Conservation (phyloP, 148 eudicot genomes). For the Rhododendron molle region DNA sequence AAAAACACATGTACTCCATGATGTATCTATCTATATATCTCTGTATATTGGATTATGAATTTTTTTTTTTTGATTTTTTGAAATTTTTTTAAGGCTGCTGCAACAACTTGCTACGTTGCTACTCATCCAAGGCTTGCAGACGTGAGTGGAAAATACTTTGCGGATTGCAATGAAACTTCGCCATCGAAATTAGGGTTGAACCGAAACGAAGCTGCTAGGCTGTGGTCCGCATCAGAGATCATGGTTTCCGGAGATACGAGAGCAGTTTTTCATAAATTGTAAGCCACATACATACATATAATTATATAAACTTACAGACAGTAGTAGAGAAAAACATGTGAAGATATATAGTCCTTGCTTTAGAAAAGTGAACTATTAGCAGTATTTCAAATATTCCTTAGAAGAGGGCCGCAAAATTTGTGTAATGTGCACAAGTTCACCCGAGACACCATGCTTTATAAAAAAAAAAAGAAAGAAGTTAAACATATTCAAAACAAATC, state of each 20-base stretch:
- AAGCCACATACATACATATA: neutral
- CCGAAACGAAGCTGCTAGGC: slow-evolving; percentile 43
- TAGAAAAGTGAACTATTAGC: neutral
- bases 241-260: slow-evolving; percentile 34
- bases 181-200: slow-evolving; percentile 56
- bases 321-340: neutral
- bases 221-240: slow-evolving; percentile 65
- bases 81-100: neutral
- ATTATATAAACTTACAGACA: neutral
- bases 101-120: slow-evolving; percentile 9
- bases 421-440: too few species aligned
- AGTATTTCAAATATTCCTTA: too few species aligned
- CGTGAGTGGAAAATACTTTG: slow-evolving; percentile 3
- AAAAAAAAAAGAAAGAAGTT: too few species aligned
- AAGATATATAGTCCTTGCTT: neutral
- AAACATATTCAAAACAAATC: too few species aligned
- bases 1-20: too few species aligned
- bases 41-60: neutral
- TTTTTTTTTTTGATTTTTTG: neutral
- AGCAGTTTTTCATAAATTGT: neutral
- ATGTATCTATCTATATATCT: neutral
- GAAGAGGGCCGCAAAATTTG: neutral
- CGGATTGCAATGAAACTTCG: slow-evolving; percentile 24
- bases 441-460: too few species aligned
- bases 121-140: slow-evolving; percentile 3